Evolutionary conservation across 225 moss, liverwort and hornwort species (phyloP), one percentile per base, ranked within the genome.

Genomic region (Anthoceros angustus): DNA sequence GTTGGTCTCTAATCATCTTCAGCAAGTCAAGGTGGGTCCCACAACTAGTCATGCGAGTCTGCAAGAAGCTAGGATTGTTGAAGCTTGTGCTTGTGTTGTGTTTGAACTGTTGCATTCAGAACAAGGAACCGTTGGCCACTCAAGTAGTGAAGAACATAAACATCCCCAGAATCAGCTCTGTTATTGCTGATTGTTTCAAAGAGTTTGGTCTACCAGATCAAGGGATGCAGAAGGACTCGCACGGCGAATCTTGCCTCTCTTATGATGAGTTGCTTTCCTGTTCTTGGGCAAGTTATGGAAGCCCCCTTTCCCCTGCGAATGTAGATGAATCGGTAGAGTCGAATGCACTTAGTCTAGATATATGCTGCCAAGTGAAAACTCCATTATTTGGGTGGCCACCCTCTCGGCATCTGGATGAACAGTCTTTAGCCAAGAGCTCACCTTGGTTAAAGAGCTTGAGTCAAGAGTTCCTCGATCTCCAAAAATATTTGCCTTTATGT

Each of bases 1-100:
- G 83, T 63, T 83, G 55, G 75, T 80, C 14, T 64, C 70, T 63
- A 73, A 43, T n/a, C 73, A 73, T 73, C 69, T 83, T 70, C 80
- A 46, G 66, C 72, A 71, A 63, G 43, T 75, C 68, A 80, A 83
- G 83, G 83, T 84, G 38, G 49, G 69, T 21, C 23, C 42, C 43
- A 16, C 63, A 12, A 48, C 14, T 18, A 48, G 46, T 12, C 14
- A 48, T 12, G 46, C 12, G 5, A 48, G 46, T 48, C 46, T 12
- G 12, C 12, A 12, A 48, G 12, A 48, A 48, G 12, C 18, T 12
- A 48, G 46, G 46, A 48, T 48, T 1, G 12, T 48, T 48, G 46
- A 48, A 48, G 46, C 46, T 48, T 48, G 46, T 48, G 46, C 46
- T 48, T 48, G 46, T 48, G 12, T 12, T 48, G 46, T 12, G 12